phyloP scores from a whole-genome alignment of 306 rosid species.

The Sesbania bispinosa region DNA sequence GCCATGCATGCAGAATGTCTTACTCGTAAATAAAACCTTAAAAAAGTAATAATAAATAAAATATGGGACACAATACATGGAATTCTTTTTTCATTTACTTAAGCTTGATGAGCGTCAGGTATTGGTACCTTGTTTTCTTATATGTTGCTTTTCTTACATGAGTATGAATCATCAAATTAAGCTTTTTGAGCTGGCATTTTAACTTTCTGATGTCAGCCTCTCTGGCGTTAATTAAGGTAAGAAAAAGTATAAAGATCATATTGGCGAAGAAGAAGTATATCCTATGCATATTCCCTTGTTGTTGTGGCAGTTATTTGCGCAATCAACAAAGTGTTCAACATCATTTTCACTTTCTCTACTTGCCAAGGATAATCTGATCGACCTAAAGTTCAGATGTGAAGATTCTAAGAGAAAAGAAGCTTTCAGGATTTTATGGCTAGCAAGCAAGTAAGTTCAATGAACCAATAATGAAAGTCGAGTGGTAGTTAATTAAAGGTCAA shows the following conservation, averaged over 20 bases:
- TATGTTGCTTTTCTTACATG: slow-evolving; percentile 25
- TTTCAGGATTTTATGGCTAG: too few relatives aligned
- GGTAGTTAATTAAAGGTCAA: too few relatives aligned
- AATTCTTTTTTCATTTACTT: not conserved
- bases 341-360: not conserved
- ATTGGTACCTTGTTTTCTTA: not conserved
- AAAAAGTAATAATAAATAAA: too few relatives aligned
- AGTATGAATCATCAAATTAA: slow-evolving; percentile 32
- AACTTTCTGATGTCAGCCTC: slow-evolving; percentile 43
- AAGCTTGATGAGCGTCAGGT: slow-evolving; percentile 47
- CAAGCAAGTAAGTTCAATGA: too few relatives aligned
- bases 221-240: not conserved
- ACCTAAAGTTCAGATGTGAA: too few relatives aligned
- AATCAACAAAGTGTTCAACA: not conserved
- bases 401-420: too few relatives aligned
- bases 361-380: too few relatives aligned
- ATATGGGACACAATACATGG: too few relatives aligned
- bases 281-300: not conserved
- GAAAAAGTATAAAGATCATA: not conserved
- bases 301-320: not conserved
- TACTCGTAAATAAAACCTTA: too few relatives aligned
- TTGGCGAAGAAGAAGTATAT: not conserved
- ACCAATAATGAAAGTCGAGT: too few relatives aligned
- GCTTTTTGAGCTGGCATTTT: not conserved
- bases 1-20: too few relatives aligned